A percentile compares a stretch with the other conserved stretches of the same genome.
Evolutionary conservation across 2,329 filamentous ascomycete species (phyloP).

Genomic region (Sporothrix variecibatus): DNA sequence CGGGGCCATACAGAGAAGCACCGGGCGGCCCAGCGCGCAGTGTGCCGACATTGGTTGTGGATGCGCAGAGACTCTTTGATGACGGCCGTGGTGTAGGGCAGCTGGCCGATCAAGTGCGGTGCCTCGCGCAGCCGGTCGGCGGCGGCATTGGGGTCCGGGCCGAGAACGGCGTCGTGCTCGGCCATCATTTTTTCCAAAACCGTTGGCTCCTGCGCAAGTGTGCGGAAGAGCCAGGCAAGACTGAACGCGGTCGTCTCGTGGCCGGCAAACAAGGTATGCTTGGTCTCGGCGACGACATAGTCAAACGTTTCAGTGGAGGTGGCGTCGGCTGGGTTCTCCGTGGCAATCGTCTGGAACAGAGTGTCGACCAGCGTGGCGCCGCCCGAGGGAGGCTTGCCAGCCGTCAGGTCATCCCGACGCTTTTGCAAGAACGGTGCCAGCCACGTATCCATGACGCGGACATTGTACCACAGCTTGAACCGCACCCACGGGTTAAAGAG

Average conservation of each 20-base stretch:
- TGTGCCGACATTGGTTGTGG: slow-evolving; percentile 54
- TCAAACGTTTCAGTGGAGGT: slow-evolving; percentile 29
- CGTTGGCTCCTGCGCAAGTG: slow-evolving; percentile 37
- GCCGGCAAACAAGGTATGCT: slow-evolving; percentile 43
- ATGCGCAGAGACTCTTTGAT: slow-evolving; percentile 58
- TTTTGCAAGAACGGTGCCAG: slow-evolving; percentile 36
- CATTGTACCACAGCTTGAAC: slow-evolving; percentile 39
- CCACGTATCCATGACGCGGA: slow-evolving; percentile 35
- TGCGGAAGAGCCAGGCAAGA: slow-evolving; percentile 38
- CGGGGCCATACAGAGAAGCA: slow-evolving; percentile 44
- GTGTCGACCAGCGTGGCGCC: slow-evolving; percentile 35
- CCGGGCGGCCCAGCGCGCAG: slow-evolving; percentile 44
- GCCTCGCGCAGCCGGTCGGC: slow-evolving; percentile 39
- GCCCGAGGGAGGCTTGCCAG: slow-evolving; percentile 22
- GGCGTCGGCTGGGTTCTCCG: slow-evolving; percentile 19
- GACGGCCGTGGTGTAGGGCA: slow-evolving; percentile 56
- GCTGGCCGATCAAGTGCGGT: slow-evolving; percentile 51
- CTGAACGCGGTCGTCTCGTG: slow-evolving; percentile 44
- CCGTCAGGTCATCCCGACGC: slow-evolving; percentile 30
- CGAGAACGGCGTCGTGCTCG: slow-evolving; percentile 55
- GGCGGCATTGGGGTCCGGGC: slow-evolving; percentile 40
- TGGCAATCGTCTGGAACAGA: slow-evolving; percentile 35
- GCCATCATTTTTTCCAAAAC: slow-evolving; percentile 37
- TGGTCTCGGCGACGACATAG: slow-evolving; percentile 37
- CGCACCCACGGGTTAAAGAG: slow-evolving; percentile 36